Evolutionary conservation across 192 early-diverging fungal species (phyloP).

Genomic region (Jimgerdemannia flammicorona): DNA sequence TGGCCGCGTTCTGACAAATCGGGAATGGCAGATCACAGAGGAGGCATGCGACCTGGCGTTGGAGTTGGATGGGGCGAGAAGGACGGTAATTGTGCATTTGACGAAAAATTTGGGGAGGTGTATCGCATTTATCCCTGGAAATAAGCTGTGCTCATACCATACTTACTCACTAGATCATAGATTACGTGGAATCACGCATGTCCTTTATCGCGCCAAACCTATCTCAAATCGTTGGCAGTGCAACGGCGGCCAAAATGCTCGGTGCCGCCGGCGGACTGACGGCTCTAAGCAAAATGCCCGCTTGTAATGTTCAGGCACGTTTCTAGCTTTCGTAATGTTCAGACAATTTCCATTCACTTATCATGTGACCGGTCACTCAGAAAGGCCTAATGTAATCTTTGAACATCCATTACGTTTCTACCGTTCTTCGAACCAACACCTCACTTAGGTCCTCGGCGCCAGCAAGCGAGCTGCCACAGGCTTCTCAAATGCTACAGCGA

Average conservation of each 20-base stretch:
- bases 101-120: not conserved
- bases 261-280: conserved; percentile 88
- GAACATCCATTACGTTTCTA: not conserved
- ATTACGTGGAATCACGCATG: conserved; percentile 92
- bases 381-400: conserved; percentile 14
- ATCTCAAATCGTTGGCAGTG: conserved; percentile 78
- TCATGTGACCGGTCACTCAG: not conserved
- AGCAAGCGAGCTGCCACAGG: conserved; percentile 56
- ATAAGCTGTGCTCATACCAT: not conserved
- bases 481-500: conserved; percentile 59
- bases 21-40: conserved; percentile 59
- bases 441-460: conserved; percentile 24
- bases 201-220: conserved; percentile 92
- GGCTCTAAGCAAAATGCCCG: conserved; percentile 82
- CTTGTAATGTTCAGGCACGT: conserved; percentile 79
- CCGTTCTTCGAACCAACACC: not conserved
- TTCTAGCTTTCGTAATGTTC: not conserved
- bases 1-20: conserved; percentile 58
- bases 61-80: conserved; percentile 67
- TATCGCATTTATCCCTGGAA: too few species aligned
- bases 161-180: conserved; percentile 52
- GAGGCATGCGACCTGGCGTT: conserved; percentile 80
- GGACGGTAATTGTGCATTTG: conserved; percentile 38
- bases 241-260: conserved; percentile 87
- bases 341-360: not conserved